Percentiles rank a stretch among this genome's conserved stretches.
These are phyloP conservation scores for Eutreptiella sp. DNA, from an alignment of 208 protist species.

Conservation along the genomic window DNA sequence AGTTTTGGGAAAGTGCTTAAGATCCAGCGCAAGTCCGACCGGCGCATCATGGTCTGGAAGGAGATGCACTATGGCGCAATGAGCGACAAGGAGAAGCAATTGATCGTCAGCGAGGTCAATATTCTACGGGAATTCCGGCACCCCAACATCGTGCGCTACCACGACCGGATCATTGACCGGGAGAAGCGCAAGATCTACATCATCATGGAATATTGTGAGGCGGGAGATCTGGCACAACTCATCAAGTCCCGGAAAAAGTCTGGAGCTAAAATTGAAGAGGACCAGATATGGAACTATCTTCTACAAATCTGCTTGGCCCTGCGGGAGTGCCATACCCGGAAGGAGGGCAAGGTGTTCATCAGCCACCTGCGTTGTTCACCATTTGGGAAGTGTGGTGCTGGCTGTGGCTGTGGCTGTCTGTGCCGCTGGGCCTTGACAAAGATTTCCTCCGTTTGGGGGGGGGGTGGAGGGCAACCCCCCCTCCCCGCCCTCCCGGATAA, in stretches of 20 bases:
- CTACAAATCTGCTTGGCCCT: constrained; percentile 52
- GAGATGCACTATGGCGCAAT: constrained; percentile 66
- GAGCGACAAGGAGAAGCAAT: constrained; percentile 72
- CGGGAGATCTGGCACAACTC: constrained; percentile 55
- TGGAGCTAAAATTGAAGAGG: constrained; percentile 26
- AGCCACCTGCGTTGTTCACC: neutral
- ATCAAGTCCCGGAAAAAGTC: constrained; percentile 45
- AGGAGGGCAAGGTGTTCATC: constrained; percentile 47
- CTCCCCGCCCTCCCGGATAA: too few relatives aligned
- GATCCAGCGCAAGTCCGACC: constrained; percentile 49
- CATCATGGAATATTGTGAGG: constrained; percentile 71
- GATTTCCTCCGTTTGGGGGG: too few relatives aligned
- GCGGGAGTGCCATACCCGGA: constrained; percentile 52
- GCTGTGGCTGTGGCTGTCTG: neutral
- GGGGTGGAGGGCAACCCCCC: too few relatives aligned
- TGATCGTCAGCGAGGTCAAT: constrained; percentile 76
- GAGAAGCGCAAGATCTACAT: constrained; percentile 59
- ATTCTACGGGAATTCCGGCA: constrained; percentile 63
- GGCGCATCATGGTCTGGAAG: constrained; percentile 54
- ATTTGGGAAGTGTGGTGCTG: neutral
- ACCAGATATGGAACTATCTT: constrained; percentile 51
- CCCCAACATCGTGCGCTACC: constrained; percentile 68
- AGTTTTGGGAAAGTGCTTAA: constrained; percentile 52
- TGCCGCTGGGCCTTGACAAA: too few relatives aligned
- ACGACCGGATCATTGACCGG: constrained; percentile 67